These are phyloP conservation scores for Mimosa pudica DNA, from an alignment of 306 rosid genomes.

Conservation along the genomic window DNA sequence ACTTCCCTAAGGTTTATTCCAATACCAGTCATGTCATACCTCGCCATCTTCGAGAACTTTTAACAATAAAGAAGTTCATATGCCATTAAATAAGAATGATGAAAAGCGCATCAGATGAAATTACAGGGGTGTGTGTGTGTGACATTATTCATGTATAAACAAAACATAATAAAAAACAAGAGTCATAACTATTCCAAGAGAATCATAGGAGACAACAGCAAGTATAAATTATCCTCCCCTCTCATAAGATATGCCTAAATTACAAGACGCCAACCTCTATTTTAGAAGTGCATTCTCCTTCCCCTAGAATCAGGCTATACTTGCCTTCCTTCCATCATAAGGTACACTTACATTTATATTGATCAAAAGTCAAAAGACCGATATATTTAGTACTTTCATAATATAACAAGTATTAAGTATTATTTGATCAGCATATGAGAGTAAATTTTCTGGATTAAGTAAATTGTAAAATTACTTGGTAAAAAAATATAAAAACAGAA, in stretches of 20 bases:
- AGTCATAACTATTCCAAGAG: not conserved
- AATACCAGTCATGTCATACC: slow-evolving; percentile 98
- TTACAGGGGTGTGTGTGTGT: slow-evolving; percentile 19
- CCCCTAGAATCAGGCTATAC: not conserved
- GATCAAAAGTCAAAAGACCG: not conserved
- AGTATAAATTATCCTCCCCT: not conserved
- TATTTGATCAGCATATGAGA: not conserved
- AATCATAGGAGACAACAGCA: not conserved
- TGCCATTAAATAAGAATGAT: slow-evolving; percentile 49
- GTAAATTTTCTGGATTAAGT: not conserved
- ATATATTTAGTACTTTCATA: not conserved
- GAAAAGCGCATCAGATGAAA: slow-evolving; percentile 39
- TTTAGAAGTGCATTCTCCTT: not conserved
- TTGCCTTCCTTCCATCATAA: not conserved
- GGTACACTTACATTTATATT: not conserved
- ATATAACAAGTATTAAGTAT: not conserved
- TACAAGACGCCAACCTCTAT: not conserved
- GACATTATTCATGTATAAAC: slow-evolving; percentile 23
- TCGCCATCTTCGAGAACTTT: slow-evolving; percentile 99
- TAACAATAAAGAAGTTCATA: slow-evolving; percentile 43
- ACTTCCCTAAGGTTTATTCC: slow-evolving; percentile 96
- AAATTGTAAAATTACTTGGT: not conserved
- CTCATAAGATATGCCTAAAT: not conserved
- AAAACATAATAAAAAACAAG: not conserved
- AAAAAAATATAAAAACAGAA: too few species aligned